phyloP scores from a whole-genome alignment of 2,329 filamentous ascomycete genomes.

The Madurella fahalii region DNA sequence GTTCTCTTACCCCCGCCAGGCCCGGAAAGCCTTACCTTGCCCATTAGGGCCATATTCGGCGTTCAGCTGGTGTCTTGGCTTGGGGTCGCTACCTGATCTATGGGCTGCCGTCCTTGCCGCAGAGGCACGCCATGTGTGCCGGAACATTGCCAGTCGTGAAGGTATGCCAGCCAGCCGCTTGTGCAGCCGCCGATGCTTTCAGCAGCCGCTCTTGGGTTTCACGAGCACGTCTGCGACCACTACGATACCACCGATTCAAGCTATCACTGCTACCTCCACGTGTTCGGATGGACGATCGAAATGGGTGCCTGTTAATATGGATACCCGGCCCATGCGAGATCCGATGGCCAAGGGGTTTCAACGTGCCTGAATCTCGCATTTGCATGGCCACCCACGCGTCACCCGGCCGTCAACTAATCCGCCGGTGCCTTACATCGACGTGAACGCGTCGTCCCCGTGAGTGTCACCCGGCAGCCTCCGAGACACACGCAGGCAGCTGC shows the following conservation, averaged over 20 bases:
- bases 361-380: slow-evolving; percentile 1
- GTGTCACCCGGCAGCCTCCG: neutral
- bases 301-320: slow-evolving; percentile 16
- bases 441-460: neutral
- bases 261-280: slow-evolving; percentile 6
- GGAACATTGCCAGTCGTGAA: neutral
- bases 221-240: slow-evolving; percentile 1
- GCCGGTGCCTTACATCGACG: slow-evolving; percentile 5
- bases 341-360: neutral
- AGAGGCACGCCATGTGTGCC: slow-evolving; percentile 13
- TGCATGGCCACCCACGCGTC: slow-evolving; percentile 12
- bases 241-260: slow-evolving; percentile 2
- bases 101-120: slow-evolving; percentile 7
- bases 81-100: neutral
- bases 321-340: slow-evolving; percentile 11
- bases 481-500: neutral
- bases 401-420: neutral
- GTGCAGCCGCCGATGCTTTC: slow-evolving; percentile 1
- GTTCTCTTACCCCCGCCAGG: neutral
- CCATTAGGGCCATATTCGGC: slow-evolving; percentile 14
- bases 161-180: neutral
- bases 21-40: slow-evolving; percentile 19
- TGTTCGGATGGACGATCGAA: slow-evolving; percentile 6
- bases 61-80: slow-evolving; percentile 20
- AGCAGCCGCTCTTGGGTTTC: slow-evolving; percentile 6